A percentile compares a stretch with the other conserved stretches of the same genome.
Conservation (phyloP, 306 rosid species). For the Crotalaria pallida region DNA sequence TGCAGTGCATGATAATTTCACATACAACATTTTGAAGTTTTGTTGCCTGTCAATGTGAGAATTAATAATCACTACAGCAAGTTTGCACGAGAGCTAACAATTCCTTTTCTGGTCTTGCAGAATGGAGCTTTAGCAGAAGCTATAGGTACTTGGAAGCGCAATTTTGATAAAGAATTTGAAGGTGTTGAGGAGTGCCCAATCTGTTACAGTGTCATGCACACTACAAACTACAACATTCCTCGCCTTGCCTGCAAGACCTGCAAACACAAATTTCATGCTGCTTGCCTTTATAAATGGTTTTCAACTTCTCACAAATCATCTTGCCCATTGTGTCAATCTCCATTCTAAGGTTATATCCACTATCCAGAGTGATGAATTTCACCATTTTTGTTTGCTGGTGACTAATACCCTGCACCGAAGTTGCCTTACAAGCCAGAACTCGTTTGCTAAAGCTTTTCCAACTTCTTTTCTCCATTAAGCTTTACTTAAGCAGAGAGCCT, state of each 20-base stretch:
- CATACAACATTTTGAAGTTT: background rate
- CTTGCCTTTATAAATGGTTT: conserved; percentile 93
- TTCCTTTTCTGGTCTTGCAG: conserved; percentile 42
- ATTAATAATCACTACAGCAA: background rate
- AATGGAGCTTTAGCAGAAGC: conserved; percentile 98
- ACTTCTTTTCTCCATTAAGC: conserved; percentile 1
- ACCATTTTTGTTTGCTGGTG: conserved; percentile 19
- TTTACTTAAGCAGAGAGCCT: no score
- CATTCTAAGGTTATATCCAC: conserved; percentile 63
- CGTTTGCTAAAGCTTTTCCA: background rate
- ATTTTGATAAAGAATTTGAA: conserved; percentile 96
- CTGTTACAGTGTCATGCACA: conserved; percentile 95
- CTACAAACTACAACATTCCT: conserved; percentile 83
- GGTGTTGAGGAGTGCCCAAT: conserved; percentile 98
- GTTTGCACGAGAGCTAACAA: conserved; percentile 4
- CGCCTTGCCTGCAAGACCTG: conserved; percentile 96
- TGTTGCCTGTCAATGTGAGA: conserved; percentile 8
- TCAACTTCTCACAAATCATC: conserved; percentile 96
- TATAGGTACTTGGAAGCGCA: conserved; percentile 85
- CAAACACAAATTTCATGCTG: conserved; percentile 97
- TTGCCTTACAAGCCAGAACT: background rate
- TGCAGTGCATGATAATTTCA: background rate
- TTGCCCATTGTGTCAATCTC: conserved; percentile 94
- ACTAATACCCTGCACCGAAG: background rate
- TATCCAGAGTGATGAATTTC: background rate